Base-by-base conservation (phyloP, 306 rosid genomes). In the Elaeagnus macrophylla region DNA sequence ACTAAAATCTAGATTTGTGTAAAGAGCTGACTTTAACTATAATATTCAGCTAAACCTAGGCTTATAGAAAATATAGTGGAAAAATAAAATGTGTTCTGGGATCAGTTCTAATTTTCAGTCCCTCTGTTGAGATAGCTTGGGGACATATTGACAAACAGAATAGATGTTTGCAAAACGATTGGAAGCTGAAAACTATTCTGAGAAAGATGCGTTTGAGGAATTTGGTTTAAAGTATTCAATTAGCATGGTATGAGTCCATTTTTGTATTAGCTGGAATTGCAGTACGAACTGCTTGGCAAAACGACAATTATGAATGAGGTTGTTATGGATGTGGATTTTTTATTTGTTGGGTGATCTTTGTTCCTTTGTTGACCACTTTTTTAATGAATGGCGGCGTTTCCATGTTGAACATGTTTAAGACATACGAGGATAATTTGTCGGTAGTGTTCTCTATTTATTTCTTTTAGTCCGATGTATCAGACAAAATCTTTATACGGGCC, bases 301-400 rank as follows among this genome's bases (percentile, higher is more conserved):
- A 16, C 53, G 71, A 12, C 36, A 6, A 9, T 43, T 20, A 37
- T 37, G 54, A 51, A 20, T 7, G 56, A 67, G 68, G 72, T 74
- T 66, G 39, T 66, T 60, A 14, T 57, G 70, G 45, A 52, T 53
- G 64, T 39, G 32, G 32, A 52, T 63, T 54, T 37, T 11, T 55
- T 39, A 43, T 54, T 50, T 58, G 12, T 42, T 10, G 6, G 19
- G 11, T 49, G 37, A 54, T 18, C 62, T 9, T 40, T 15, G 55
- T 46, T 67, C 37, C 25, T 67, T 54, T 54, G 51, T 63, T 6
- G 67, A 45, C 50, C 35, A 51, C 49, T 59, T 54, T 37, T 59
- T 47, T 9, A 51, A 53, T 39, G 43, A 62, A 44, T 39, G 19
- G 57, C 63, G 51, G 43, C 14, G 15, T 65, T 50, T 70, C 25